phyloP scores from a whole-genome alignment of 2,329 filamentous ascomycete species.

The Hypoxylon sp. region DNA sequence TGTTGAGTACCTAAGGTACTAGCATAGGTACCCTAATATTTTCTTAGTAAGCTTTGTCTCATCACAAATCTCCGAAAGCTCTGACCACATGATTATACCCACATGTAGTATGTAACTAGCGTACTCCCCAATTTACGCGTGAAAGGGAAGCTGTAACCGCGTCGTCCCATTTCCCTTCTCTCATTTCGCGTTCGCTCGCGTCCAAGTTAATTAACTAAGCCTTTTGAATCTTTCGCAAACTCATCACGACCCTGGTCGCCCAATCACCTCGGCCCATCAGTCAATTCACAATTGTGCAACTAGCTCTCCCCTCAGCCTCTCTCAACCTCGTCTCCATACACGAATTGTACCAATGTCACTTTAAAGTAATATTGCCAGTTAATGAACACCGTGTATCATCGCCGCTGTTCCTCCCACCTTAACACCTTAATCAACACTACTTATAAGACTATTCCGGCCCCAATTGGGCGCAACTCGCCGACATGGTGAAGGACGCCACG shows the following conservation, averaged over 20 bases:
- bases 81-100: slow-evolving; percentile 1
- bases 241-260: slow-evolving; percentile 24
- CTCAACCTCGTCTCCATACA: background rate
- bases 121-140: slow-evolving; percentile 33
- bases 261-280: slow-evolving; percentile 35
- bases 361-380: background rate
- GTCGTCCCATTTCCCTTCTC: slow-evolving; percentile 24
- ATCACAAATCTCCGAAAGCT: background rate
- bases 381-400: background rate
- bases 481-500: slow-evolving; percentile 64
- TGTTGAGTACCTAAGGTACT: no score
- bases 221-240: slow-evolving; percentile 17
- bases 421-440: background rate
- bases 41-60: background rate
- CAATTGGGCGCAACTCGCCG: slow-evolving; percentile 39
- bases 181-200: slow-evolving; percentile 41
- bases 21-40: no score
- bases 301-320: slow-evolving; percentile 4
- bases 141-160: slow-evolving; percentile 30
- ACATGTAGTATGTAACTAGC: background rate
- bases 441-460: slow-evolving; percentile 8
- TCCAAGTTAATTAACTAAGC: slow-evolving; percentile 17
- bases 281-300: slow-evolving; percentile 10
- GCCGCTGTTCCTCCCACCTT: slow-evolving; percentile 11
- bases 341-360: slow-evolving; percentile 3